Percentiles rank a stretch among this genome's conserved stretches.
Evolutionary conservation across 305 asterid genomes (phyloP).

Genomic region (Fraxinus angustifolia): DNA sequence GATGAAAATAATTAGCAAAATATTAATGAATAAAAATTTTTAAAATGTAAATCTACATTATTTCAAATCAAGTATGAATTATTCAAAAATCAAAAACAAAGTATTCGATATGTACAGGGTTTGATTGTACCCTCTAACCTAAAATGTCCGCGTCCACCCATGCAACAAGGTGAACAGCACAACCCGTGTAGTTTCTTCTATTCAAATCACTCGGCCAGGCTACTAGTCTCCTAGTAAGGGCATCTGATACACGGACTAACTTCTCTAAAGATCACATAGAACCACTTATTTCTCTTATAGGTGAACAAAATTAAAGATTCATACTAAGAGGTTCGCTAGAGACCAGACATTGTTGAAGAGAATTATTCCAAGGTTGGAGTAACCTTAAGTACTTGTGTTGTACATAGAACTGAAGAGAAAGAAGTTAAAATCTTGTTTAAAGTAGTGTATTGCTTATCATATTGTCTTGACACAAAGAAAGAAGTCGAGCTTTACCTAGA

Average conservation of each 20-base stretch:
- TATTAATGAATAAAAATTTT: too few species aligned
- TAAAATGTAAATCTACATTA: too few species aligned
- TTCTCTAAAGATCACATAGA: neutral
- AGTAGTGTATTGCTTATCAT: too few species aligned
- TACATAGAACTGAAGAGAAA: neutral
- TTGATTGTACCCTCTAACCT: too few species aligned
- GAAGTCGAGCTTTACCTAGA: neutral
- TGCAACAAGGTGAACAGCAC: neutral
- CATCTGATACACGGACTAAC: neutral
- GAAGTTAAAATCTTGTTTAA: too few species aligned
- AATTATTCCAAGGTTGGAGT: neutral
- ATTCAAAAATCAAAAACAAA: too few species aligned
- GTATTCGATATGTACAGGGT: too few species aligned
- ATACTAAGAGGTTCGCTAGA: neutral
- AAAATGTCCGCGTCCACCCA: too few species aligned
- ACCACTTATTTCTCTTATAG: neutral
- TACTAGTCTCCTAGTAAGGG: neutral
- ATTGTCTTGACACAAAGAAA: neutral
- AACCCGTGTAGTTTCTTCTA: neutral
- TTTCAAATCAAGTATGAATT: too few species aligned
- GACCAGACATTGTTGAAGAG: neutral
- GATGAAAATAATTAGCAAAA: too few species aligned
- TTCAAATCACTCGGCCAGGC: neutral
- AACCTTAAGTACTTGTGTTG: neutral
- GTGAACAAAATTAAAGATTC: neutral